Evolutionary conservation across 2,329 filamentous ascomycete species (phyloP), one percentile per base, ranked within the genome.

Genomic region (Ophiosphaerella korrae): DNA sequence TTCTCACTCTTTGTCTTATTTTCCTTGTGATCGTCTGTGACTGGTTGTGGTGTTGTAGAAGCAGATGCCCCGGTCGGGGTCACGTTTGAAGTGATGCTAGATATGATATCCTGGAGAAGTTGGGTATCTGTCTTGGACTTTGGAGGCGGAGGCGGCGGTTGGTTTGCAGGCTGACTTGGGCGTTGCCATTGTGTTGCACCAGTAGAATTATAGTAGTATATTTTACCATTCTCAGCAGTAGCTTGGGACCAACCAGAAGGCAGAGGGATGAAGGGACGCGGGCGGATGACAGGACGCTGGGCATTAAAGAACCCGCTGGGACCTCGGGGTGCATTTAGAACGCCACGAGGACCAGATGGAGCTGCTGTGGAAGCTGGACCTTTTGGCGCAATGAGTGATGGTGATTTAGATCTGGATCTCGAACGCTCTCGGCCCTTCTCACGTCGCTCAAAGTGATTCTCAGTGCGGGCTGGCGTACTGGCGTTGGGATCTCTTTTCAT

Each of bases 171-270:
- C 42, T 82, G 79, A 2, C 84, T 89, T 12, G 93, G 94, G 50
- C 86, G 80, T 55, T 86, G 82, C 92, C 93, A 97, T 29, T 90
- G 93, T 4, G 89, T 92, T 43, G 82, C 80, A 16, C 92, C 92
- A 7, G 61, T 55, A 32, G 81, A 82, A 55, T 87, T 90, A 73
- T 97, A 97, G 73, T 92, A 97, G 73, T 97, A 97, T 13, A 83
- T 84, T 47, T 84, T 84, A 1, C 92, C 90, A 41, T 84, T 83
- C 24, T 80, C 66, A 14, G 64, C 88, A 36, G 83, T 86, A 18
- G 91, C 86, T 42, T 88, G 79, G 67, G 88, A 95, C 93, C 93
- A 97, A 33, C 92, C 93, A n/a, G 82, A 73, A 5, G 93, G 92
- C 11, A 97, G 79, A 14, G 83, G 78, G 42, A 71, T 76, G 64